Conservation (phyloP, 306 rosid genomes). For the Rubus idaeus region DNA sequence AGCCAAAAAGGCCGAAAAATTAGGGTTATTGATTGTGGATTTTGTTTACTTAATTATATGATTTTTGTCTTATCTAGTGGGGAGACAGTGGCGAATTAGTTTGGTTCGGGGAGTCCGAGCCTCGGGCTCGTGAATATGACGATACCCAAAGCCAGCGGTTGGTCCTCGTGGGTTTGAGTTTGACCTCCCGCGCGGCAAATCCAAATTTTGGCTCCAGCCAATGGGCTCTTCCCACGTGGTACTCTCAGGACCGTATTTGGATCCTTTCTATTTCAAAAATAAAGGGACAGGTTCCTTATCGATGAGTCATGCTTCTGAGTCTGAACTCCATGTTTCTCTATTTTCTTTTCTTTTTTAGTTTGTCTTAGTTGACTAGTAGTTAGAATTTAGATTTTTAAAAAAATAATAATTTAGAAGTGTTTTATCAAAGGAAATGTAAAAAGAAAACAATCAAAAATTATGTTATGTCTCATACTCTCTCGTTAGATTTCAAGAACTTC, state of each 20-base stretch:
- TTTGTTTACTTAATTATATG: background rate
- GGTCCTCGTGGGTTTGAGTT: slow-evolving; percentile 24
- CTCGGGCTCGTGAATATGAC: slow-evolving; percentile 45
- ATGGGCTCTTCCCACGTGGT: slow-evolving; percentile 37
- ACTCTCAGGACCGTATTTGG: background rate
- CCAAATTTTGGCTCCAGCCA: slow-evolving; percentile 39
- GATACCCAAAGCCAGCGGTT: slow-evolving; percentile 44
- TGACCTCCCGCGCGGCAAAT: slow-evolving; percentile 85
- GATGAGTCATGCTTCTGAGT: background rate
- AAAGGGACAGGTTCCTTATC: background rate
- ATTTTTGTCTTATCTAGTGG: slow-evolving; percentile 36
- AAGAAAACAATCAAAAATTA: too few relatives aligned
- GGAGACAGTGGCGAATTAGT: background rate
- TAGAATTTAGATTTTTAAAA: too few relatives aligned
- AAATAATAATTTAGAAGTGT: too few relatives aligned
- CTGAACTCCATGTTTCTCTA: background rate
- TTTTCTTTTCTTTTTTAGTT: background rate
- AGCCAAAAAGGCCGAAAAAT: slow-evolving; percentile 25
- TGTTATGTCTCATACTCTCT: too few relatives aligned
- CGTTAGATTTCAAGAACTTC: too few relatives aligned
- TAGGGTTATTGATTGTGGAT: slow-evolving; percentile 6
- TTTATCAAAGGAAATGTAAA: too few relatives aligned
- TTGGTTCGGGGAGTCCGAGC: slow-evolving; percentile 38
- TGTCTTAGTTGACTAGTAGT: background rate
- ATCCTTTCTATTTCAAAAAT: background rate